A percentile compares a stretch with the other conserved stretches of the same genome.
These are phyloP conservation scores for Thielaviopsis ethacetica DNA, from an alignment of 2,329 filamentous ascomycete genomes.

Conservation along the genomic window DNA sequence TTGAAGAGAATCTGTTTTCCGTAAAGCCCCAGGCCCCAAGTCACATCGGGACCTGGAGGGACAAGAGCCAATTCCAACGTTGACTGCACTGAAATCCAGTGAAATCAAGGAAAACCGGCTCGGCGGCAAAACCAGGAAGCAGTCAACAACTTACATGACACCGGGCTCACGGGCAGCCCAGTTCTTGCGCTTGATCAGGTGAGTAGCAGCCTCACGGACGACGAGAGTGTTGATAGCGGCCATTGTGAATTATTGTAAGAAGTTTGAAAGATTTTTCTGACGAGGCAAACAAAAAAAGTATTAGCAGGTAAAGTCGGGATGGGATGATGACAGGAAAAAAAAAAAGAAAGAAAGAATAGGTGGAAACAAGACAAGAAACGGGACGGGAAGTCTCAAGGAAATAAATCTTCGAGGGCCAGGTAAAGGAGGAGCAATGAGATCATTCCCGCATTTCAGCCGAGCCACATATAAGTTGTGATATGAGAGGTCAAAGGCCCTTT, in stretches of 20 bases:
- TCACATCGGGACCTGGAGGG: background rate
- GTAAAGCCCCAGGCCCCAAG: background rate
- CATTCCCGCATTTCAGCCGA: background rate
- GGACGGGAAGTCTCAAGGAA: background rate
- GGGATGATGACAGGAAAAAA: background rate
- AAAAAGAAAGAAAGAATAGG: background rate
- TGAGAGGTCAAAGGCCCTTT: background rate
- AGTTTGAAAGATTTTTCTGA: slow-evolving; percentile 7
- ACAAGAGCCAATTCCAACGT: no score
- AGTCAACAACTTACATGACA: slow-evolving; percentile 17
- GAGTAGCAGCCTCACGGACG: slow-evolving; percentile 22
- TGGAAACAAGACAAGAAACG: background rate
- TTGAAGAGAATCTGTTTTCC: background rate
- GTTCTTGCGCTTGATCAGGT: slow-evolving; percentile 26
- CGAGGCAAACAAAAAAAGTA: background rate
- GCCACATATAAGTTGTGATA: background rate
- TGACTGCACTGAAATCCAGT: background rate
- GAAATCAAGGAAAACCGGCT: no score
- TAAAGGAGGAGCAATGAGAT: background rate
- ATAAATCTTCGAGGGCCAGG: background rate
- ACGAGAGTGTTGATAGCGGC: slow-evolving; percentile 25
- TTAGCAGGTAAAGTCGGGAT: background rate
- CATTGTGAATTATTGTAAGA: slow-evolving; percentile 21
- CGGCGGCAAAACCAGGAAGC: background rate
- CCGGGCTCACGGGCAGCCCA: slow-evolving; percentile 24